Evolutionary conservation across 2,329 filamentous ascomycete species (phyloP), one percentile per base, ranked within the genome.

Genomic region (Cytospora paraplurivora): DNA sequence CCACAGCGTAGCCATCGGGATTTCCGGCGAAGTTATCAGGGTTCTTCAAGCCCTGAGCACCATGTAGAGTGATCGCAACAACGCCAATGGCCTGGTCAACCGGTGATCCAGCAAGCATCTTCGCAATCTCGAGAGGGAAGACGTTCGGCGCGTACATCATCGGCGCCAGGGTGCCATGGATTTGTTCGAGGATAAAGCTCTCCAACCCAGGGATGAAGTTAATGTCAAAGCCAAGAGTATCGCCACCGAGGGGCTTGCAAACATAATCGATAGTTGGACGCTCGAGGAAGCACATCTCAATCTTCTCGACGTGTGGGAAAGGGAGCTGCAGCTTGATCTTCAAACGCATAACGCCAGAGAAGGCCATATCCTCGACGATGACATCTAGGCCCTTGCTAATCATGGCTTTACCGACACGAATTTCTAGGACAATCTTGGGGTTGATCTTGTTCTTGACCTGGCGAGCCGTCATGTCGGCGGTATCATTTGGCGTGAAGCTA

Each of bases 61-160:
- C 91, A 74, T 99, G 92, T 67, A 99, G 84, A 7, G 93, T 97
- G 66, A 99, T 82, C 32, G 94, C 94, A 59, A 99, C 78, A 10
- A 99, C 93, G 74, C 95, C 95, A 71, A 99, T 92, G 12, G 95
- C 95, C 77, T 97, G 92, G 74, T 99, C 96, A 57, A 99, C 91
- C 0, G 95, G 88, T 64, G 91, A 94, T 64, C 95, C 95, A 51
- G 94, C 91, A 68, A 99, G 83, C 92, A 99, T 95, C 83, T 99
- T 98, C 70, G 95, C 95, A 62, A 99, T 92, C 73, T 99, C 95
- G 69, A 99, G 95, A 17, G 95, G 95, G 82, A 99, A 99, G 56
- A 98, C 93, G 70, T 99, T 97, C 10, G 95, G 95, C 44, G 88
- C 89, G 74, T 99, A 99, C 92, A 99, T 97, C 90, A 99, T 98